A percentile compares a stretch with the other conserved stretches of the same genome.
Evolutionary conservation across 2,329 filamentous ascomycete genomes (phyloP).

Genomic region (Ceratocystis alfenasii): DNA sequence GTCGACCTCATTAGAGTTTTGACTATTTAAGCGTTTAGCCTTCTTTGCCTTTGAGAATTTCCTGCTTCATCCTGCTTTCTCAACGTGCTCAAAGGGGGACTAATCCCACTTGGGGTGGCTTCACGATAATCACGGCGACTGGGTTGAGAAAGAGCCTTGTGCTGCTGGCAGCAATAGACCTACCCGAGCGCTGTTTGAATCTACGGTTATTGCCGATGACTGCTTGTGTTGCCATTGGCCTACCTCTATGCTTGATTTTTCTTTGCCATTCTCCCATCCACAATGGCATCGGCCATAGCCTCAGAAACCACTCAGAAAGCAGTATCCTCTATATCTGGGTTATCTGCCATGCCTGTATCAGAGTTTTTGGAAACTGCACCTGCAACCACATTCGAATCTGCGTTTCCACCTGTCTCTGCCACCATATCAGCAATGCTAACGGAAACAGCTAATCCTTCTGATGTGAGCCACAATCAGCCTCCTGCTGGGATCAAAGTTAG

Average conservation of each 20-base stretch:
- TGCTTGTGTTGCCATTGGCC: too few species aligned
- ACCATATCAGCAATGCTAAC: not conserved
- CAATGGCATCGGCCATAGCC: not conserved
- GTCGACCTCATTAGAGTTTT: too few species aligned
- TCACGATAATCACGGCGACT: not conserved
- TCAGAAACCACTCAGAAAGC: not conserved
- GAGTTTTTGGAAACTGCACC: not conserved
- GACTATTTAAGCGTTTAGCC: too few species aligned
- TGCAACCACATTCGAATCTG: not conserved
- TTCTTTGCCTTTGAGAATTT: too few species aligned
- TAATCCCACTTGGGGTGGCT: not conserved
- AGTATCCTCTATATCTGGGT: not conserved
- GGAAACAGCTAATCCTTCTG: not conserved
- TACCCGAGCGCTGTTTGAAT: not conserved
- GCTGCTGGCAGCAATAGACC: not conserved
- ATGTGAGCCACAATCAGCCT: not conserved
- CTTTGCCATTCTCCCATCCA: not conserved
- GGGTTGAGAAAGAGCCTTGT: not conserved
- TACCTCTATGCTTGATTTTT: not conserved
- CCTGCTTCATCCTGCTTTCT: too few species aligned
- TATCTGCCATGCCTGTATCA: not conserved
- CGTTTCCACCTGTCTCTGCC: not conserved
- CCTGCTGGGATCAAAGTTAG: slow-evolving; percentile 36
- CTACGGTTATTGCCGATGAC: too few species aligned
- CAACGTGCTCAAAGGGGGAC: not conserved